phyloP scores from a whole-genome alignment of 345 rosid genomes.

The Bruguiera sexangula region DNA sequence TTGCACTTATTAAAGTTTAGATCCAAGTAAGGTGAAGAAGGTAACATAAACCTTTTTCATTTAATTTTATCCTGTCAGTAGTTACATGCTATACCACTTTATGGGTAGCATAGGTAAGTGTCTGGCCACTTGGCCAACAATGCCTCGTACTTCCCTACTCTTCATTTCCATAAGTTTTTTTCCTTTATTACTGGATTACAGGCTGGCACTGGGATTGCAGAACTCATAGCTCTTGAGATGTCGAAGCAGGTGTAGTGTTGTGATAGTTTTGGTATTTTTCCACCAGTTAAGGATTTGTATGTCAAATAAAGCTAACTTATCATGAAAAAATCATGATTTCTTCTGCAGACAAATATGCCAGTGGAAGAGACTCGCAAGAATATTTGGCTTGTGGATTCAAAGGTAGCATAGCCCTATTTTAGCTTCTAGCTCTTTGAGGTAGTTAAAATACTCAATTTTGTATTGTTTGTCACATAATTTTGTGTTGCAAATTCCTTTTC shows the following conservation, averaged over 20 bases:
- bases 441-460: not conserved
- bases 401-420: constrained; percentile 45
- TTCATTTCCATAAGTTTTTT: too few relatives aligned
- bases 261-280: not conserved
- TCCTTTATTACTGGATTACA: constrained; percentile 25
- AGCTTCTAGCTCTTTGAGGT: not conserved
- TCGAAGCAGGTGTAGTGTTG: constrained; percentile 62
- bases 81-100: too few relatives aligned
- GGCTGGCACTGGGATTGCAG: constrained; percentile 99
- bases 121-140: too few relatives aligned
- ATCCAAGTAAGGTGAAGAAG: too few relatives aligned
- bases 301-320: not conserved
- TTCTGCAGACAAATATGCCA: constrained; percentile 65
- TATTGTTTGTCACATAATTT: not conserved
- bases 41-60: too few relatives aligned
- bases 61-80: too few relatives aligned
- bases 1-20: too few relatives aligned
- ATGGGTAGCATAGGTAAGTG: too few relatives aligned
- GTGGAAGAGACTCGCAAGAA: constrained; percentile 78
- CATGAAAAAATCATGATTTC: not conserved
- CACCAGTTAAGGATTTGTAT: not conserved
- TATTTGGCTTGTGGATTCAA: constrained; percentile 91
- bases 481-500: constrained; percentile 16
- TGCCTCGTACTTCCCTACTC: too few relatives aligned
- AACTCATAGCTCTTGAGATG: constrained; percentile 87